Percentiles rank a stretch among this genome's conserved stretches.
Conservation (phyloP, 2,329 filamentous ascomycete genomes). For the Alternaria gaisen region DNA sequence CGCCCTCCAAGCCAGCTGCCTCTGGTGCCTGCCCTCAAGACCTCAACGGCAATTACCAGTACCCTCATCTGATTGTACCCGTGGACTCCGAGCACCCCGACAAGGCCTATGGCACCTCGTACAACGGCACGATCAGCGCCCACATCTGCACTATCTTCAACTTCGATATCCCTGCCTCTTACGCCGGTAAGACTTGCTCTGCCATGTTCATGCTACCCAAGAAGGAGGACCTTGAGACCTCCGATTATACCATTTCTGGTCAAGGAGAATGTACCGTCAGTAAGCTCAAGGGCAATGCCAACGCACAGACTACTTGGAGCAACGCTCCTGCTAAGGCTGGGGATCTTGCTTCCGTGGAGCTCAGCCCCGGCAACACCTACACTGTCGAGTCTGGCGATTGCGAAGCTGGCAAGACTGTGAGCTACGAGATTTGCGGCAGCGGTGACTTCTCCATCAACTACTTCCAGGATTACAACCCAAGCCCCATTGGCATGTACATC, state of each 20-base stretch:
- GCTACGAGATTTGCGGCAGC: constrained; percentile 61
- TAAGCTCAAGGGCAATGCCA: constrained; percentile 59
- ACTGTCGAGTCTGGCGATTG: constrained; percentile 65
- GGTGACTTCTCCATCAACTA: constrained; percentile 64
- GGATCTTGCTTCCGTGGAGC: constrained; percentile 48
- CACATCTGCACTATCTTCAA: constrained; percentile 70
- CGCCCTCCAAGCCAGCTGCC: neutral
- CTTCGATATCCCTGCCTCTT: constrained; percentile 68
- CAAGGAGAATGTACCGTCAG: constrained; percentile 64
- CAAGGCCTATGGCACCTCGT: constrained; percentile 62
- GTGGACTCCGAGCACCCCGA: constrained; percentile 64
- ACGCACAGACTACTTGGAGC: constrained; percentile 61
- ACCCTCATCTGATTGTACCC: constrained; percentile 66
- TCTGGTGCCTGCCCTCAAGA: constrained; percentile 29
- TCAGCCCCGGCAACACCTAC: constrained; percentile 62
- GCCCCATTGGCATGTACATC: constrained; percentile 52
- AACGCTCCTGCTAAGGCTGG: constrained; percentile 60
- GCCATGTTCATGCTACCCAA: constrained; percentile 72
- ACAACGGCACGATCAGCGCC: constrained; percentile 58
- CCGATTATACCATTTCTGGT: constrained; percentile 64
- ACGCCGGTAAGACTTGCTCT: constrained; percentile 67
- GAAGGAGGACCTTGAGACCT: constrained; percentile 66
- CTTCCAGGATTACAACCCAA: constrained; percentile 71
- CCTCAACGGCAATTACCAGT: constrained; percentile 33
- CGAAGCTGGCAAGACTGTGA: constrained; percentile 61